A percentile compares a stretch with the other conserved stretches of the same genome.
These are phyloP conservation scores for Pyrrhoderma lamaoense DNA, from an alignment of 1,284 basidiomycete species.

Conservation along the genomic window DNA sequence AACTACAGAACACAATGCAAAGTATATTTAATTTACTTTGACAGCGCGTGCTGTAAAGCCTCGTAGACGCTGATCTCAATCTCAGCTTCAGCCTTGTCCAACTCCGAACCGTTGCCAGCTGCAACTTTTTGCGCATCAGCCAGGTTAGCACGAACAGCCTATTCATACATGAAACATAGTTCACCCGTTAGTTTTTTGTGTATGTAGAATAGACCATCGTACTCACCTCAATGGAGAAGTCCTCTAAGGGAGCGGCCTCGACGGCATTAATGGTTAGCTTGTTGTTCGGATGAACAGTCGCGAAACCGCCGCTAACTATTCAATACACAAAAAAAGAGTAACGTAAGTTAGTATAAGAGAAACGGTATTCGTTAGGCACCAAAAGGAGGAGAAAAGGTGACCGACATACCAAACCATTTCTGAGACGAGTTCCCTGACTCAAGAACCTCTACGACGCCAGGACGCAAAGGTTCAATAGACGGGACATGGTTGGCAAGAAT, in stretches of 20 bases:
- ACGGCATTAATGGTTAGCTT: constrained; percentile 94
- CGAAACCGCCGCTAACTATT: constrained; percentile 92
- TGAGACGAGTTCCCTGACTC: constrained; percentile 72
- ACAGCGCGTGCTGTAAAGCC: constrained; percentile 82
- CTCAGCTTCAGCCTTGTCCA: constrained; percentile 90
- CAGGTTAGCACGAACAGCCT: constrained; percentile 89
- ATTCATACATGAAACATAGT: constrained; percentile 11
- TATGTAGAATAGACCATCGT: constrained; percentile 1
- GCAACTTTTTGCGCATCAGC: constrained; percentile 85
- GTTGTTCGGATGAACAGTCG: constrained; percentile 97
- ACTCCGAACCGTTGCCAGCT: constrained; percentile 79
- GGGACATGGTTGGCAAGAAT: constrained; percentile 96
- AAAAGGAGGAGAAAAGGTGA: too few species aligned
- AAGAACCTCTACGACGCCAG: constrained; percentile 90
- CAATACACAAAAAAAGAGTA: background rate
- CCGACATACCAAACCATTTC: constrained; percentile 93
- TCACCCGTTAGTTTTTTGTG: background rate
- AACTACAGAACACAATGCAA: constrained; percentile 2
- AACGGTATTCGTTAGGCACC: too few species aligned
- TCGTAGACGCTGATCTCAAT: constrained; percentile 97
- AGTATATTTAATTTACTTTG: constrained; percentile 38
- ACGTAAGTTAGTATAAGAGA: background rate
- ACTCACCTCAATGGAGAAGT: constrained; percentile 81
- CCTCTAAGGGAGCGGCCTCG: constrained; percentile 90
- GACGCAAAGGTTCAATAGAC: constrained; percentile 86